Percentiles rank a stretch among this genome's conserved stretches.
These are phyloP conservation scores for Talaromyces piceae DNA, from an alignment of 2,329 filamentous ascomycete genomes.

Conservation along the genomic window DNA sequence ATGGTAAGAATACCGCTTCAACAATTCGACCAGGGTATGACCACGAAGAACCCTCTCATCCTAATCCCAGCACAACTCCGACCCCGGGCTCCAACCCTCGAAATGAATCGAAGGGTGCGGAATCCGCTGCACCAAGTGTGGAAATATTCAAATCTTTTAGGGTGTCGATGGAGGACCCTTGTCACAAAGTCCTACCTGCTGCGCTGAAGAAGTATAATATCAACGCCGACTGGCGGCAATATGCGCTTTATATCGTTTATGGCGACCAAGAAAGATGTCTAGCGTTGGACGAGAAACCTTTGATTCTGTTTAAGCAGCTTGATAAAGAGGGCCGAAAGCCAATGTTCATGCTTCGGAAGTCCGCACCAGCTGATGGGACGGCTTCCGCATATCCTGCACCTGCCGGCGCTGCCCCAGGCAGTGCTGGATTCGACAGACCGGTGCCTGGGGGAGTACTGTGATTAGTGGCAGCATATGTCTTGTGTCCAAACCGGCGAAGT, in stretches of 20 bases:
- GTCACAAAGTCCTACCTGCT: conserved; percentile 91
- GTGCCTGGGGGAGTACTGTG: conserved; percentile 10
- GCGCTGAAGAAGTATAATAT: conserved; percentile 98
- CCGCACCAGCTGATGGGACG: conserved; percentile 46
- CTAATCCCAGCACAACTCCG: conserved; percentile 24
- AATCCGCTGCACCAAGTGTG: conserved; percentile 45
- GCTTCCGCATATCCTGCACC: conserved; percentile 10
- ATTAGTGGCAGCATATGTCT: neutral
- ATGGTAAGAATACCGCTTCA: conserved; percentile 17
- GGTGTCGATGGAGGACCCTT: conserved; percentile 95
- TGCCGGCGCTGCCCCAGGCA: conserved; percentile 7
- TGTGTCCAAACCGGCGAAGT: neutral
- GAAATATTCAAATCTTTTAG: conserved; percentile 99
- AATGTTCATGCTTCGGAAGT: conserved; percentile 91
- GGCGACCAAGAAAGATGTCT: conserved; percentile 96
- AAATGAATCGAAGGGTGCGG: conserved; percentile 12
- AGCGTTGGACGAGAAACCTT: conserved; percentile 81
- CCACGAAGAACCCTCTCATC: conserved; percentile 28
- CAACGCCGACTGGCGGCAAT: conserved; percentile 94
- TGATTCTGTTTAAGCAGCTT: conserved; percentile 94
- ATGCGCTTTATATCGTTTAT: conserved; percentile 95
- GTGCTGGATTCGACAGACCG: conserved; percentile 11
- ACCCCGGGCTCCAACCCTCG: conserved; percentile 15
- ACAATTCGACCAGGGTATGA: conserved; percentile 28
- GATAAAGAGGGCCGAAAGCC: conserved; percentile 96